Evolutionary conservation across 1,284 basidiomycete species (phyloP).

Genomic region (Cryptococcus sp.): DNA sequence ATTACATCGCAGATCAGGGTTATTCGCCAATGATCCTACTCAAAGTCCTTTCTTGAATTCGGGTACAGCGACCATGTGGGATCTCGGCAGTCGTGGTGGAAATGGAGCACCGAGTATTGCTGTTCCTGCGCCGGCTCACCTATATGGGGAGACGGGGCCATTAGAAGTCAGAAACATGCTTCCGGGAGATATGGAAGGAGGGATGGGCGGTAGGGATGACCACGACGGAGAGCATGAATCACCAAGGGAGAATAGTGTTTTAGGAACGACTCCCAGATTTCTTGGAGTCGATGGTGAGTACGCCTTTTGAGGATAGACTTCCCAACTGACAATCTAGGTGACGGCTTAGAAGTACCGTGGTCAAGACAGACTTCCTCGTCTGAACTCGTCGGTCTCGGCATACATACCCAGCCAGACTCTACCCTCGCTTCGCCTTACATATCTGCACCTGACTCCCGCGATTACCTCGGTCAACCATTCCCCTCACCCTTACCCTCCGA

Average conservation of each 20-base stretch:
- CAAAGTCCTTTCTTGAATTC: slow-evolving; percentile 21
- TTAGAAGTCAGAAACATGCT: slow-evolving; percentile 24
- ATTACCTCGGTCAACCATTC: slow-evolving; percentile 11
- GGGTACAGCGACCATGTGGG: background rate
- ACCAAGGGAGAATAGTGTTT: background rate
- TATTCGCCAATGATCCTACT: slow-evolving; percentile 13
- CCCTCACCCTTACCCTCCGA: slow-evolving; percentile 9
- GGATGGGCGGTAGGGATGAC: background rate
- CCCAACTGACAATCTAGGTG: background rate
- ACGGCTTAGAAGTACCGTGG: slow-evolving; percentile 11
- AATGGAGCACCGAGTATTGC: background rate
- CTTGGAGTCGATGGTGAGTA: slow-evolving; percentile 24
- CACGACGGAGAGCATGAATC: slow-evolving; percentile 1
- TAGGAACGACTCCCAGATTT: slow-evolving; percentile 11
- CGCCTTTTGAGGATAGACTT: background rate
- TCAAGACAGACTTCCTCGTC: background rate
- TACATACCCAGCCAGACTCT: background rate
- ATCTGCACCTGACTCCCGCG: slow-evolving; percentile 6
- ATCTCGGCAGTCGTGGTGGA: background rate
- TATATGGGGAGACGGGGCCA: slow-evolving; percentile 16
- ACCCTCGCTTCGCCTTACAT: slow-evolving; percentile 5
- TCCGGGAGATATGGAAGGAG: slow-evolving; percentile 17
- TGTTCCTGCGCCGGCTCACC: slow-evolving; percentile 9
- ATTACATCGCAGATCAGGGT: slow-evolving; percentile 10
- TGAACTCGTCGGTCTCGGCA: background rate